These are phyloP conservation scores for Dactylonectria estremocensis DNA, from an alignment of 2,329 filamentous ascomycete species.

Conservation along the genomic window DNA sequence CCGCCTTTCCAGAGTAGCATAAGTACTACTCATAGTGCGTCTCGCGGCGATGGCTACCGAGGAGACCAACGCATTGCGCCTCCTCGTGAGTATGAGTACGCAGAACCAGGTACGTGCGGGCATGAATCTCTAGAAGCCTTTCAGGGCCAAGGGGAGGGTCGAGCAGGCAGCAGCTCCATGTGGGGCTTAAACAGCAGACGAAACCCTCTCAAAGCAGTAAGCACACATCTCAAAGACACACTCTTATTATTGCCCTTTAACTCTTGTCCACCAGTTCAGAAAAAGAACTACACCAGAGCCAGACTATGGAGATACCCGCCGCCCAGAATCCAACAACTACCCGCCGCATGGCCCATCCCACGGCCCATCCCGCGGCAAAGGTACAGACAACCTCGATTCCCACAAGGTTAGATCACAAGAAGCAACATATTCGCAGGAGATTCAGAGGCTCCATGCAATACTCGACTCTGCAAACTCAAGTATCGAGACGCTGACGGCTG, in stretches of 20 bases:
- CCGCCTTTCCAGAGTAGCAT: background rate
- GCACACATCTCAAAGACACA: too few species aligned
- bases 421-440: too few species aligned
- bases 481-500: background rate
- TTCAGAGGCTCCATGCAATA: background rate
- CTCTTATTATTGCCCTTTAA: too few species aligned
- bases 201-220: too few species aligned
- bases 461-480: background rate
- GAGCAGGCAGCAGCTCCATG: too few species aligned
- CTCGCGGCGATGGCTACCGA: background rate
- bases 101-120: background rate
- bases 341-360: background rate
- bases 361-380: background rate
- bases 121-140: rapidly evolving
- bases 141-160: too few species aligned
- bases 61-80: background rate
- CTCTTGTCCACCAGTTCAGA: too few species aligned
- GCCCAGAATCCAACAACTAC: background rate
- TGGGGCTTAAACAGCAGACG: too few species aligned
- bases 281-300: too few species aligned
- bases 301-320: too few species aligned
- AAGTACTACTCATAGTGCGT: background rate
- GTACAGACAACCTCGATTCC: background rate
- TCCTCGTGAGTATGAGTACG: background rate
- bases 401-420: background rate